Evolutionary conservation across 768 basidiomycete genomes (phyloP), one percentile per base, ranked within the genome.

Genomic region (Collybia mongolica): DNA sequence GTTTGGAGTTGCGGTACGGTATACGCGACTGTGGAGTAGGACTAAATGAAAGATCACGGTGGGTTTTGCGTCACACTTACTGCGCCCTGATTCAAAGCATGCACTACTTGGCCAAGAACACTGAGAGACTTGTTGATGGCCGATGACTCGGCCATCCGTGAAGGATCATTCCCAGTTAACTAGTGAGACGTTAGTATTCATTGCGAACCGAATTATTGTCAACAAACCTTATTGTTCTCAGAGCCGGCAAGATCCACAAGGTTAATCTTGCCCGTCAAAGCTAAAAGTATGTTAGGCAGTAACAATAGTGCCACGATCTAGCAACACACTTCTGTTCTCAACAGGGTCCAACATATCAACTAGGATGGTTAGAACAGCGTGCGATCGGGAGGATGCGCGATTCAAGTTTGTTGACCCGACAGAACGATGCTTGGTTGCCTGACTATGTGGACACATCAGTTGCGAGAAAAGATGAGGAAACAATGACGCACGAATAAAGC

Each of bases 81-180:
- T 40, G 83, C 84, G 46, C 85, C 82, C 60, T 76, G 77, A 57
- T 90, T 94, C 22, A 94, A 70, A 8, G 91, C 89, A 62, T 91
- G 84, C 2, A 95, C 90, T 5, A 94, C 92, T 66, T 91, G 90
- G 2, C 91, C 90, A 2, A 96, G 79, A 7, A 88, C 88, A 53
- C 90, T 89, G 41, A 96, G 67, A 5, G 88, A 90, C 64, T 89
- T 92, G 70, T 96, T 96, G 64, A 96, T 96, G 15, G 92, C 91
- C 2, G 88, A 70, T 3, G 88, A 89, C 68, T 96, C 93, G 2
- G 85, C 82, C 86, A 94, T 92, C 1, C 93, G 83, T n/a, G 80
- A 83, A 1, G 83, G 72, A 62, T 94, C 88, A 56, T 93, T 94
- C 4, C 93, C 92, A 3, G 93, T 93, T 22, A 88, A 74, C 75